A percentile compares a stretch with the other conserved stretches of the same genome.
These are phyloP conservation scores for Rhodomyrtus psidioides DNA, from an alignment of 441 rosid genomes.

Conservation along the genomic window DNA sequence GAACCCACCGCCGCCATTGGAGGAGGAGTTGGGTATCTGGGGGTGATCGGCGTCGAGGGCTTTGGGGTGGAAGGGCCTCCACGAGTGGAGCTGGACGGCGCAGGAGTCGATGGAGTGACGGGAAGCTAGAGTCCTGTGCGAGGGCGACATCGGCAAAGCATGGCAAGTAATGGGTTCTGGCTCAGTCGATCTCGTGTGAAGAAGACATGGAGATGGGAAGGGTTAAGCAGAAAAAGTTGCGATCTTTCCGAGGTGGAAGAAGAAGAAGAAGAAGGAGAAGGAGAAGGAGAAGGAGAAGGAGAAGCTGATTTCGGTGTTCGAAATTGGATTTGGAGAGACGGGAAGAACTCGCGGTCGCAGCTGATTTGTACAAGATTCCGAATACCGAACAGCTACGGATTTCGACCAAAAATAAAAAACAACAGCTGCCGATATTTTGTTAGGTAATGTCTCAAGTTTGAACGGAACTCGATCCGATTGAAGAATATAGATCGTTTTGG, in stretches of 20 bases:
- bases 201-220: not conserved
- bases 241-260: not conserved
- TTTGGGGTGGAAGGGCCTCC: slow-evolving; percentile 63
- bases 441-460: too few relatives aligned
- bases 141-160: not conserved
- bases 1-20: slow-evolving; percentile 16
- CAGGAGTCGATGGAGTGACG: slow-evolving; percentile 74
- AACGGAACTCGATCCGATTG: too few relatives aligned
- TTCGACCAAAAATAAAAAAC: too few relatives aligned
- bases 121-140: slow-evolving; percentile 46
- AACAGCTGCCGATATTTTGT: too few relatives aligned
- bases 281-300: not conserved
- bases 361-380: not conserved
- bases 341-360: not conserved
- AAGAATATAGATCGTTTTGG: too few relatives aligned
- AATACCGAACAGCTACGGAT: not conserved
- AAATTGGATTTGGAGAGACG: not conserved
- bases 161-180: not conserved
- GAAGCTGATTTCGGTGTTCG: not conserved
- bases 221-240: not conserved
- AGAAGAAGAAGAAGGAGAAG: not conserved
- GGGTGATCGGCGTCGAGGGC: slow-evolving; percentile 42
- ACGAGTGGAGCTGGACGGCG: slow-evolving; percentile 59
- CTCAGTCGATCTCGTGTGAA: not conserved
- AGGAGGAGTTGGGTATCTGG: not conserved